A percentile compares a stretch with the other conserved stretches of the same genome.
Conservation (phyloP, 176 grass and related monocot genomes). For the Pontederia paniculata region DNA sequence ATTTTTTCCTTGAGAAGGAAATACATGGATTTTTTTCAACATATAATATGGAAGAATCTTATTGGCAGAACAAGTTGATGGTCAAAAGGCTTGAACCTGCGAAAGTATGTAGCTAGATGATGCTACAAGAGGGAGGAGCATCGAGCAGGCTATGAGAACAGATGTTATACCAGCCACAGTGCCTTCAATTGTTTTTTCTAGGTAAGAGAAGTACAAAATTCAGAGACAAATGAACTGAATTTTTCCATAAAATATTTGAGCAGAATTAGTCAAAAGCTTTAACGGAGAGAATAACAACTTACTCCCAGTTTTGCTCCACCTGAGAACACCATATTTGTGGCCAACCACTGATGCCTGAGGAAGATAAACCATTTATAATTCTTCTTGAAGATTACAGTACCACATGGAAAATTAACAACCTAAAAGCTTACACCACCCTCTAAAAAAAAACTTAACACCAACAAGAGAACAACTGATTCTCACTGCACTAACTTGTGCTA, state of each 20-base stretch:
- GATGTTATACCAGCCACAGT: constrained; percentile 96
- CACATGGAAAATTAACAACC: no score
- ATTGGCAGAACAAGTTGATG: background rate
- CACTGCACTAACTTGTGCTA: no score
- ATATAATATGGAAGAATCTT: no score
- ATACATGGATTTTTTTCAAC: no score
- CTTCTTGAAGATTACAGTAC: no score
- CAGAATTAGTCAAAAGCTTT: no score
- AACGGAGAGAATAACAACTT: constrained; percentile 18
- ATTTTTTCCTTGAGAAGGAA: no score
- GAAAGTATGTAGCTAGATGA: constrained; percentile 79
- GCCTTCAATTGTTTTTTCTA: constrained; percentile 96
- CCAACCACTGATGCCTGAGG: constrained; percentile 92
- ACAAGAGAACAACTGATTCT: no score
- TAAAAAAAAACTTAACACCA: no score
- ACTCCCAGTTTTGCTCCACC: constrained; percentile 99
- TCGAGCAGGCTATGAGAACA: constrained; percentile 61
- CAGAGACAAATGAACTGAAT: background rate
- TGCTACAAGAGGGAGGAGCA: constrained; percentile 66
- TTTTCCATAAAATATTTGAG: no score
- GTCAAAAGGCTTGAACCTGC: constrained; percentile 40
- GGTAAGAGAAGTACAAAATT: background rate
- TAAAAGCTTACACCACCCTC: no score
- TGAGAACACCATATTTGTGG: constrained; percentile 78
- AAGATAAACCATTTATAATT: background rate